Percentiles rank a stretch among this genome's conserved stretches.
Evolutionary conservation across 2,329 filamentous ascomycete genomes (phyloP).

Genomic region (Fusarium illudens): DNA sequence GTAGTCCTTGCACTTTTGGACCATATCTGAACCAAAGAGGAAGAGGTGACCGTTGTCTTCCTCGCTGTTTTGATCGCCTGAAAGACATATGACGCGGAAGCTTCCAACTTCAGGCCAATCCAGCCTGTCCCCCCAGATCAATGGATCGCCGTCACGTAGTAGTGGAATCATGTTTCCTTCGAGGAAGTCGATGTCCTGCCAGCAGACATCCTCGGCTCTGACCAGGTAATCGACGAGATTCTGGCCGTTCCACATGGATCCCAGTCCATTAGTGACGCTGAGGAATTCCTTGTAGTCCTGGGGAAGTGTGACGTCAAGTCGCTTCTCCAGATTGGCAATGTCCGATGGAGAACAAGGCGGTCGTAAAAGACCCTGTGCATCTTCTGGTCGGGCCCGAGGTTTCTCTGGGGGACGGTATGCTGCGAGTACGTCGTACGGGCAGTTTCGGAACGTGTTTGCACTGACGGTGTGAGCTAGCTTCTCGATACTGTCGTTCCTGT

Average conservation of each 20-base stretch:
- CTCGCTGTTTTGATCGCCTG: neutral
- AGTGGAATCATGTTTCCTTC: neutral
- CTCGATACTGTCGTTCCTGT: neutral
- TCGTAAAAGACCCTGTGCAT: neutral
- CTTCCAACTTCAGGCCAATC: neutral
- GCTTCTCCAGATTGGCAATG: neutral
- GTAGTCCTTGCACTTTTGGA: constrained; percentile 1
- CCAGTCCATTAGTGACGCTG: neutral
- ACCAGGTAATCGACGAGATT: constrained; percentile 4
- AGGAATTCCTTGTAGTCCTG: constrained; percentile 8
- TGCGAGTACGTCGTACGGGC: neutral
- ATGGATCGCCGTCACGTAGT: neutral
- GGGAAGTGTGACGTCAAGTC: neutral
- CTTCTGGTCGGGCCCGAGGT: neutral
- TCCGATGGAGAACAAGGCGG: neutral
- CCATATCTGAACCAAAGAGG: neutral
- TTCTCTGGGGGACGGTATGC: neutral
- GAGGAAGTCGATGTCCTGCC: neutral
- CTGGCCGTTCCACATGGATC: constrained; percentile 6
- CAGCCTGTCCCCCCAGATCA: neutral
- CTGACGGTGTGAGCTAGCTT: neutral
- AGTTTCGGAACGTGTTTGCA: constrained; percentile 2
- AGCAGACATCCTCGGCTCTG: neutral
- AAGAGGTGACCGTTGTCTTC: neutral
- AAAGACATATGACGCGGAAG: neutral